Conservation (phyloP, 2,329 filamentous ascomycete genomes). For the Ceratocystis huliohia region DNA sequence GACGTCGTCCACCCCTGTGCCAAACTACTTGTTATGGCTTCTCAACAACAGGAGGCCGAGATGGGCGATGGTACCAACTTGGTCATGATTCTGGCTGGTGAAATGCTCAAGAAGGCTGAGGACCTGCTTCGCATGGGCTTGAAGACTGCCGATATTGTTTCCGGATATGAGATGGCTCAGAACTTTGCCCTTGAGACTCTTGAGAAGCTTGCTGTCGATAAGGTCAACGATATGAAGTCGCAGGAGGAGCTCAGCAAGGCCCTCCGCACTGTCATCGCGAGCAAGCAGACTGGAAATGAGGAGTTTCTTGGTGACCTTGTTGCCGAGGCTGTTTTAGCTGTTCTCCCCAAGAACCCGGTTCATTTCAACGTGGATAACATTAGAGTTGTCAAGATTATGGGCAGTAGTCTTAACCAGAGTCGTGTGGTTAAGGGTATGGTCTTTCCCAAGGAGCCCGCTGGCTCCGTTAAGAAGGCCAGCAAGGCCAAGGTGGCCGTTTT, state of each 20-base stretch:
- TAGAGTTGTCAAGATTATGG: slow-evolving; percentile 99
- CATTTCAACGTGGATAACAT: slow-evolving; percentile 99
- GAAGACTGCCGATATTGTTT: slow-evolving; percentile 95
- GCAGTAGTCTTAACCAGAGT: slow-evolving; percentile 86
- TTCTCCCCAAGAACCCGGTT: slow-evolving; percentile 85
- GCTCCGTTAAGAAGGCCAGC: slow-evolving; percentile 73
- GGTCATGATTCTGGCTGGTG: slow-evolving; percentile 89
- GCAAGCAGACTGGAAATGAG: slow-evolving; percentile 92
- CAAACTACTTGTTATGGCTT: slow-evolving; percentile 96
- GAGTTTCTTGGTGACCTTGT: slow-evolving; percentile 77
- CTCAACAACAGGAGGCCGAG: slow-evolving; percentile 96
- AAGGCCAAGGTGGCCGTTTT: slow-evolving; percentile 96
- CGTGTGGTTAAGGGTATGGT: slow-evolving; percentile 97
- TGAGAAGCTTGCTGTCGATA: slow-evolving; percentile 82
- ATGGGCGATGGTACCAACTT: slow-evolving; percentile 98
- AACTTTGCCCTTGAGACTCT: slow-evolving; percentile 73
- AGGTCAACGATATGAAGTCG: slow-evolving; percentile 70
- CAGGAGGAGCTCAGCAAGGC: slow-evolving; percentile 84
- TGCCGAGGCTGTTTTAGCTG: slow-evolving; percentile 69
- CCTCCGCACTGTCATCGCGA: slow-evolving; percentile 84
- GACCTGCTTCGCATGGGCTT: slow-evolving; percentile 91
- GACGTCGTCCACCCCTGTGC: slow-evolving; percentile 97
- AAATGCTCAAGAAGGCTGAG: slow-evolving; percentile 93
- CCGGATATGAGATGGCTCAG: slow-evolving; percentile 90
- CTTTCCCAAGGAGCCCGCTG: slow-evolving; percentile 89